Evolutionary conservation across 2,329 filamentous ascomycete genomes (phyloP).

Genomic region (Ambrosiella xylebori): DNA sequence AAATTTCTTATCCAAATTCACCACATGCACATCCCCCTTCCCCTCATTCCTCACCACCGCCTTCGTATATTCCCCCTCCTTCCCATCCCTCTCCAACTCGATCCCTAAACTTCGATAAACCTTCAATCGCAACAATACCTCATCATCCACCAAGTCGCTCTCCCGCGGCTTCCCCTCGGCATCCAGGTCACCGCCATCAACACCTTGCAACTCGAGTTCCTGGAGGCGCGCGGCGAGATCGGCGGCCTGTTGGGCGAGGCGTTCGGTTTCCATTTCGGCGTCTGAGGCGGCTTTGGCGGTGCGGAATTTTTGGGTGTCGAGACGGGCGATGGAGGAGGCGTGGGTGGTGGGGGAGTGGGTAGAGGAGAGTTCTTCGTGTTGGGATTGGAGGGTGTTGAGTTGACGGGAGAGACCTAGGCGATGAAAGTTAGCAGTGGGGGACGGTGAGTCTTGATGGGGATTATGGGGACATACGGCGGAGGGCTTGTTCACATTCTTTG

Average conservation of each 20-base stretch:
- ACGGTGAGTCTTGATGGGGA: neutral
- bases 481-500: slow-evolving; percentile 46
- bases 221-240: slow-evolving; percentile 58
- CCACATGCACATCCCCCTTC: slow-evolving; percentile 83
- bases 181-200: slow-evolving; percentile 45
- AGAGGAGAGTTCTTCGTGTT: slow-evolving; percentile 59
- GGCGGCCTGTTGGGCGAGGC: slow-evolving; percentile 62
- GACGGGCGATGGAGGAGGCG: slow-evolving; percentile 64
- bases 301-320: slow-evolving; percentile 88
- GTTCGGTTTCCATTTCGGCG: slow-evolving; percentile 84
- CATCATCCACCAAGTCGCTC: slow-evolving; percentile 38
- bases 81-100: slow-evolving; percentile 63
- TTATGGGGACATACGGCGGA: slow-evolving; percentile 34
- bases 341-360: slow-evolving; percentile 65
- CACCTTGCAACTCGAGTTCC: slow-evolving; percentile 71
- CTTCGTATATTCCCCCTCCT: slow-evolving; percentile 64
- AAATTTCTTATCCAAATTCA: slow-evolving; percentile 87
- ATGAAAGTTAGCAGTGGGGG: slow-evolving; percentile 4
- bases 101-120: slow-evolving; percentile 85
- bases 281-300: slow-evolving; percentile 83
- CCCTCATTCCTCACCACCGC: slow-evolving; percentile 71
- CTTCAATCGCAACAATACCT: slow-evolving; percentile 60
- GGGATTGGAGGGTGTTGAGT: slow-evolving; percentile 54
- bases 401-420: slow-evolving; percentile 48
- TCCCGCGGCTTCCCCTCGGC: slow-evolving; percentile 14